Evolutionary conservation across 2,329 filamentous ascomycete genomes (phyloP).

Genomic region (Talaromyces sp.): DNA sequence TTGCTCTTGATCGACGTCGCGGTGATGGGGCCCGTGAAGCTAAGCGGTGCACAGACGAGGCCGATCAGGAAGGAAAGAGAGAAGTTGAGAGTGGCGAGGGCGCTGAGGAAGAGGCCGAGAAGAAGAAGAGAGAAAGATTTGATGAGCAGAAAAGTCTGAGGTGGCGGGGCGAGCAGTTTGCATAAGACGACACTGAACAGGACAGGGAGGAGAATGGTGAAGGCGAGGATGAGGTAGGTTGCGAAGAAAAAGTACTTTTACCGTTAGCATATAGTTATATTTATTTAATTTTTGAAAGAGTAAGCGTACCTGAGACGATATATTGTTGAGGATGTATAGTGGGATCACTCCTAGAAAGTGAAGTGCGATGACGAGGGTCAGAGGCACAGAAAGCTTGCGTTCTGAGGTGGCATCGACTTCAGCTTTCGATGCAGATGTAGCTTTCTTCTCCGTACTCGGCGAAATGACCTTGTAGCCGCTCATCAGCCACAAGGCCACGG

Average conservation of each 20-base stretch:
- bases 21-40: conserved; percentile 54
- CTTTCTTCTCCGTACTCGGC: conserved; percentile 14
- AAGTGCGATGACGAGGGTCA: conserved; percentile 65
- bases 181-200: conserved; percentile 54
- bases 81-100: conserved; percentile 94
- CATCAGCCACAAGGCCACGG: conserved; percentile 88
- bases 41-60: conserved; percentile 70
- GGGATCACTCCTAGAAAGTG: conserved; percentile 78
- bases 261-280: conserved; percentile 11
- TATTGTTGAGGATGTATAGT: conserved; percentile 79
- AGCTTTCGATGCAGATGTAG: conserved; percentile 12
- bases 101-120: conserved; percentile 84
- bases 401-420: conserved; percentile 27
- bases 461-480: conserved; percentile 56
- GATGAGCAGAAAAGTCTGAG: conserved; percentile 70
- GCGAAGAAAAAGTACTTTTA: conserved; percentile 54
- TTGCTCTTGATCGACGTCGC: conserved; percentile 7
- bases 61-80: conserved; percentile 82
- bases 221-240: conserved; percentile 55
- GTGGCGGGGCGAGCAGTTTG: conserved; percentile 48
- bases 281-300: conserved; percentile 26
- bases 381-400: conserved; percentile 46
- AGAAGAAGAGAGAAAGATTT: conserved; percentile 91
- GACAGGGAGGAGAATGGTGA: conserved; percentile 56
- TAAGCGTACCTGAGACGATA: conserved; percentile 55